Conservation (phyloP, 2,329 filamentous ascomycete species). For the Colletotrichum tamarilloi region DNA sequence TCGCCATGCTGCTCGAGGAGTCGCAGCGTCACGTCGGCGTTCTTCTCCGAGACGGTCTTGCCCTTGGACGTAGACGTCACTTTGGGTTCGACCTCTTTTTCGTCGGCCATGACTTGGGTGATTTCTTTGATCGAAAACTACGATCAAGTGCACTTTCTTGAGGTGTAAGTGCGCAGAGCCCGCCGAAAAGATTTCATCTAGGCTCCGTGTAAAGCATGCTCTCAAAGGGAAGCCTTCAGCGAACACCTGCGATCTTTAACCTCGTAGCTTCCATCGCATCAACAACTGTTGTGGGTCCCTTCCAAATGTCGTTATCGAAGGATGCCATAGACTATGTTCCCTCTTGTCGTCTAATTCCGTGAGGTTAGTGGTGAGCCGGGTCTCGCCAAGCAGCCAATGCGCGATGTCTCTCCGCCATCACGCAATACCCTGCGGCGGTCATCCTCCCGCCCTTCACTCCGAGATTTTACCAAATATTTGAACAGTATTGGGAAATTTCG, state of each 20-base stretch:
- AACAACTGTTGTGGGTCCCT: background rate
- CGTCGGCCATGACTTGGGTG: conserved; percentile 15
- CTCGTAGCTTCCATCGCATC: background rate
- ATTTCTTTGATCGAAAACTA: background rate
- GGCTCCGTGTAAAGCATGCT: background rate
- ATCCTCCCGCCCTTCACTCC: background rate
- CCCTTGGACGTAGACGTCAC: conserved; percentile 11
- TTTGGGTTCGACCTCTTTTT: conserved; percentile 6
- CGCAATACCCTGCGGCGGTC: conserved; percentile 14
- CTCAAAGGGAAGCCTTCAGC: background rate
- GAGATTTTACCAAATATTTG: background rate
- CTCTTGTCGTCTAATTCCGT: conserved; percentile 2
- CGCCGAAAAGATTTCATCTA: background rate
- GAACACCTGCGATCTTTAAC: background rate
- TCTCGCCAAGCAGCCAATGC: conserved; percentile 16
- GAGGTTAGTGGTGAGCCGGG: background rate
- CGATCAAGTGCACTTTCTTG: background rate
- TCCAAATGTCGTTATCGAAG: conserved; percentile 2
- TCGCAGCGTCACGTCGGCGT: conserved; percentile 50
- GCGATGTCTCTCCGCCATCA: conserved; percentile 30
- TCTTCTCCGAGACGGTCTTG: conserved; percentile 38
- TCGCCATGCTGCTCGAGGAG: conserved; percentile 48
- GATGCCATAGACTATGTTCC: background rate
- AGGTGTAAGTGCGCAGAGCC: too few species aligned
- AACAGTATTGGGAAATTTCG: background rate